Base-by-base conservation (phyloP, 2,329 filamentous ascomycete species). In the Cladobotryum mycophilum region DNA sequence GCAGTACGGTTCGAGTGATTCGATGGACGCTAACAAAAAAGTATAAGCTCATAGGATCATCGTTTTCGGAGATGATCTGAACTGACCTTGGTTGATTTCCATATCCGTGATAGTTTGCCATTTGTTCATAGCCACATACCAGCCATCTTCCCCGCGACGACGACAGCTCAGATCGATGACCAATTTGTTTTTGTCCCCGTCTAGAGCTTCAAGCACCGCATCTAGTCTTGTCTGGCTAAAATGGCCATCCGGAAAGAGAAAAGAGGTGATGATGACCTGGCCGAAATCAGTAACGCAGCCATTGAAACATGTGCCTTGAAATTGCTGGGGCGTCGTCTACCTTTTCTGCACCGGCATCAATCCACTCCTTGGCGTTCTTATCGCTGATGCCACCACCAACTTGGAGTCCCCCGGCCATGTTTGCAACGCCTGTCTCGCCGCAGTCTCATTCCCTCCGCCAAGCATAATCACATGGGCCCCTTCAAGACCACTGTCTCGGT, bases 41-140 rank as follows among this genome's bases (percentile, higher is more conserved):
- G 25, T 30, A 30, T 30, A 30, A 30, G 25, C 9, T 30, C 6
- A 8, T 30, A 11, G 9, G 33, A 47, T 35, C 14, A 38, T 20
- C 15, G 49, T 57, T 42, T 61, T 60, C 41, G 22, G 35, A 2
- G 42, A 35, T 45, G 49, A 17, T 35, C 46, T 34, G 40, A 45
- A 58, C 68, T 55, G 71, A 91, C 92, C 88, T 76, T 88, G 76
- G 56, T 85, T 92, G 57, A 99, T 83, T 66, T 96, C 89, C 84
- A 96, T 95, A 62, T 96, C 89, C 1, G 93, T 97, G 50, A 97
- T 85, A 1, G 89, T 96, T 76, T 97, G 93, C 93, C 93, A 99
- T 68, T 95, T 95, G 70, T 99, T 89, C 86, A 95, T 99, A 49
- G 93, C 92, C n/a, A 99, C 93, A 62, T 88, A 90, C 93, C 93